These are phyloP conservation scores for Scheffersomyces amazonensis DNA, from an alignment of 805 yeast species.

Conservation along the genomic window DNA sequence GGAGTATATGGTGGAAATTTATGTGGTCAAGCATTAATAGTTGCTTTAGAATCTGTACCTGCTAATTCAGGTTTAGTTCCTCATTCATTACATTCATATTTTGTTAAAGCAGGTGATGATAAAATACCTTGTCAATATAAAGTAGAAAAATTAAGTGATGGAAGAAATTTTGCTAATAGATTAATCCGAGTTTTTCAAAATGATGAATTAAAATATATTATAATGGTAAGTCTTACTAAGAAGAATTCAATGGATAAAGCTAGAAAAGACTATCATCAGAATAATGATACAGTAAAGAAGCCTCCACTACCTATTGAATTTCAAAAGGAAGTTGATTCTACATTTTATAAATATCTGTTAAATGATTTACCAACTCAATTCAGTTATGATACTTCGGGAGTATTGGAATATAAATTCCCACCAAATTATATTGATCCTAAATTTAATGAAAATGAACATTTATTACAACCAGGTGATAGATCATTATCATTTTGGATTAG, in stretches of 20 bases:
- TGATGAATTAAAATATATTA: slow-evolving; percentile 26
- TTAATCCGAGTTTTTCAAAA: slow-evolving; percentile 28
- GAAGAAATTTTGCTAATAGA: slow-evolving; percentile 34
- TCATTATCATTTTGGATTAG: slow-evolving; percentile 30
- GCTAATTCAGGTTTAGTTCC: slow-evolving; percentile 28
- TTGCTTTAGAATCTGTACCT: slow-evolving; percentile 31
- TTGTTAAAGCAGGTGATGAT: slow-evolving; percentile 37
- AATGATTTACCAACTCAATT: slow-evolving; percentile 11
- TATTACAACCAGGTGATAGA: slow-evolving; percentile 25
- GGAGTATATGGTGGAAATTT: slow-evolving; percentile 42
- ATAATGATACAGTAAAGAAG: slow-evolving; percentile 16
- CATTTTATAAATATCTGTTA: slow-evolving; percentile 20
- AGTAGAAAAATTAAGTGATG: slow-evolving; percentile 33
- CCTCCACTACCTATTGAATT: slow-evolving; percentile 26
- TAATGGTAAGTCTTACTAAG: slow-evolving; percentile 33
- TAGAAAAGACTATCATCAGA: slow-evolving; percentile 10
- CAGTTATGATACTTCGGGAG: slow-evolving; percentile 8
- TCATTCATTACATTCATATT: slow-evolving; percentile 39
- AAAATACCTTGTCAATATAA: slow-evolving; percentile 23
- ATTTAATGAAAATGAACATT: slow-evolving; percentile 18
- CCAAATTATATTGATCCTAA: slow-evolving; percentile 21
- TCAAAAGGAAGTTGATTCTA: slow-evolving; percentile 22
- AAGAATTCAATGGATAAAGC: slow-evolving; percentile 21
- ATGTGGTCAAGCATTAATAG: slow-evolving; percentile 37
- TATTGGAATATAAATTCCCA: slow-evolving; percentile 26